Evolutionary conservation across 495 filamentous ascomycete species (phyloP), one percentile per base, ranked within the genome.

Genomic region (Trichoderma asperelloides): DNA sequence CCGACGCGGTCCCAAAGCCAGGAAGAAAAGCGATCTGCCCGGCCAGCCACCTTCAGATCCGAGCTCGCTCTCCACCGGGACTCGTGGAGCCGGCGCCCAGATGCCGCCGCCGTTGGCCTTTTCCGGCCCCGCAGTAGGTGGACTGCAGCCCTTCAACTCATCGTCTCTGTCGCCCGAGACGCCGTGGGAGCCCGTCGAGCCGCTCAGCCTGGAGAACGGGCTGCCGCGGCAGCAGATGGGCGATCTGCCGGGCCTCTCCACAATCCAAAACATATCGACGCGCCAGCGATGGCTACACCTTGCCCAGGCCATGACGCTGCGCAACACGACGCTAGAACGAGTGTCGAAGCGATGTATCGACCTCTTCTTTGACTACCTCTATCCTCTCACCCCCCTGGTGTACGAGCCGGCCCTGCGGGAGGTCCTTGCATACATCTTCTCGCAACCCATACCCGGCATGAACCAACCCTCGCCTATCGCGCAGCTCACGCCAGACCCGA

Each of bases 381-480:
- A 72, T 21, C 73, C 73, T 11, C 62, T 75, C 23, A 75, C 69
- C n/a, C 73, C 73, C n/a, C 70, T 75, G 13, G 72, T 75, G 43
- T 72, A 75, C 72, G 73, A 75, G 67, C 69, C 72, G 5, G 72
- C 70, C 65, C 70, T 75, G 30, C 62, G 62, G 21, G 33, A 43
- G 5, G 62, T 39, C 33, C 62, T 64, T 21, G 62, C 62, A 25
- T 64, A 64, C 62, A 40, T 64, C 62, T 64, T 64, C 62, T 64
- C 62, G 33, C 62, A 64, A 21, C 33, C 33, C 23, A 28, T 60
- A 25, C 55, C 55, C 23, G 55, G 55, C 55, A 30, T 60, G 16
- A 60, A 60, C 55, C 55, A 60, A 18, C 33, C 62, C 13, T 64
- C 62, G 16, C 33, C 33, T 13, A 30, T 64, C 15, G 23, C n/a